Base-by-base conservation (phyloP, 2,329 filamentous ascomycete genomes). In the Arachnopeziza araneosa region DNA sequence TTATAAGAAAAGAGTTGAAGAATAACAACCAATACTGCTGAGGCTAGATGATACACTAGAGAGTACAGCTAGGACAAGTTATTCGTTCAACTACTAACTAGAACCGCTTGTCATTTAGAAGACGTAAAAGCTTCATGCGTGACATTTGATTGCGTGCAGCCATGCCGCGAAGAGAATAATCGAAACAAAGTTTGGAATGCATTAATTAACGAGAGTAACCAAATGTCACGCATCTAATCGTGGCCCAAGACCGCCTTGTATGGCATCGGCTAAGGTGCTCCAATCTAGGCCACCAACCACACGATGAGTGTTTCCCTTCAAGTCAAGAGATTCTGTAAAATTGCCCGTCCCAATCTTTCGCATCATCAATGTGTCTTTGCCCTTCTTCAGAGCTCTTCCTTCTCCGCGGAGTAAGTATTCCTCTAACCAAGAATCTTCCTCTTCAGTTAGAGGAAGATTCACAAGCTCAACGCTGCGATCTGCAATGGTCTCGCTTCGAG, bases 391-490 rank as follows among this genome's bases (percentile, higher is more conserved):
- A 50, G 78, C 80, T 68, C 84, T 84, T 1, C 88, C 89, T 52
- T 84, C 83, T 12, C 88, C 87, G 4, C 78, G 76, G 0, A 83
- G 78, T 48, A 96, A 76, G 60, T 82, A 88, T 24, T 88, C 83
- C 65, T 88, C 84, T 63, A 96, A 85, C 88, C 89, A 93, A 4
- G 71, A 71, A 70, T 93, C 89, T 70, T 96, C 91, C 21, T 83
- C 77, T 1, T 78, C 72, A 60, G 84, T 84, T n/a, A 96, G 82
- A 0, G 90, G 89, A 63, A 93, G 74, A 62, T 87, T 86, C 9
- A 91, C 81, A 0, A 96, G 78, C 71, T 93, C 88, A 52, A 84
- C 81, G 0, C 86, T 85, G 21, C 83, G 82, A 19, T 80, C 77
- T 2, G 84, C 82, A 2, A 74, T 72, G 4, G 76, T 75, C 17